Percentiles rank a stretch among this genome's conserved stretches.
Conservation (phyloP, 306 rosid genomes). For the Lablab purpureus region DNA sequence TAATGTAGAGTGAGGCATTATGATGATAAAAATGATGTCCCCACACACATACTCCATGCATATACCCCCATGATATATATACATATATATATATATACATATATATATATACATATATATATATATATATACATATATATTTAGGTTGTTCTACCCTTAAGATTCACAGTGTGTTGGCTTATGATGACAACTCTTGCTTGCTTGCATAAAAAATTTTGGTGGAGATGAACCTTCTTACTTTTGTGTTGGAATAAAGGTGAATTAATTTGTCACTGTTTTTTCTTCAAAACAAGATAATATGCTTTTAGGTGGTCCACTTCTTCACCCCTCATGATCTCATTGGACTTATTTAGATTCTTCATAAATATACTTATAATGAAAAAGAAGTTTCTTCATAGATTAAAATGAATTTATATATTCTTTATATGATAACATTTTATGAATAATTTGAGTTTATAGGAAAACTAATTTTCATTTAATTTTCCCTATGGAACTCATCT, state of each 20-base stretch:
- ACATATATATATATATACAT: background rate
- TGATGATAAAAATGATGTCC: background rate
- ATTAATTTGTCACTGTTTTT: background rate
- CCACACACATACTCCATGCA: background rate
- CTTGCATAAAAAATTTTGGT: slow-evolving; percentile 32
- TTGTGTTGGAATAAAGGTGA: background rate
- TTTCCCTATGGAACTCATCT: too few species aligned
- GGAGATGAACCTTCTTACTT: background rate
- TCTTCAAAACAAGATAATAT: background rate
- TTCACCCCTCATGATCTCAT: background rate
- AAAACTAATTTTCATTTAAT: too few species aligned
- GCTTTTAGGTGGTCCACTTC: background rate
- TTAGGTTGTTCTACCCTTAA: slow-evolving; percentile 33
- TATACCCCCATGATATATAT: background rate
- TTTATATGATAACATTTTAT: too few species aligned
- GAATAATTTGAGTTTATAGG: too few species aligned
- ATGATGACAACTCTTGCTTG: slow-evolving; percentile 51
- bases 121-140: too few species aligned
- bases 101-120: too few species aligned
- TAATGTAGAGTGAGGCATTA: background rate
- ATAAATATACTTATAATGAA: too few species aligned
- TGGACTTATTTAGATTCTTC: too few species aligned
- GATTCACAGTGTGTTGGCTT: slow-evolving; percentile 62
- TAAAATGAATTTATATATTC: too few species aligned
- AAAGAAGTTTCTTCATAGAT: too few species aligned